Evolutionary conservation across 2,329 filamentous ascomycete genomes (phyloP).

Genomic region (Elsinoe australis): DNA sequence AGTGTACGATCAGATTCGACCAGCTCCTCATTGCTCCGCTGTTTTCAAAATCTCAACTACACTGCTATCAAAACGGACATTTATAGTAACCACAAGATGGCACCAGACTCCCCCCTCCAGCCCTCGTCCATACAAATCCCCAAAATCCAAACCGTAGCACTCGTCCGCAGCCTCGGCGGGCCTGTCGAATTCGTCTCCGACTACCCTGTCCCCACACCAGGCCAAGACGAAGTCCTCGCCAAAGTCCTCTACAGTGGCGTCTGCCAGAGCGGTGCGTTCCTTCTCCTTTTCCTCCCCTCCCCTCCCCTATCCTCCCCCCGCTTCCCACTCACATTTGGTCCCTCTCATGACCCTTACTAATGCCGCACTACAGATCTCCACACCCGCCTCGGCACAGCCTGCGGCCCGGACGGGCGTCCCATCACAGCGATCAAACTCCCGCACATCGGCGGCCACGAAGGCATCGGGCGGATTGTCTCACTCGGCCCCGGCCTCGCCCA

Average conservation of each 20-base stretch:
- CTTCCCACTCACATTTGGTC: no score
- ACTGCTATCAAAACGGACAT: no score
- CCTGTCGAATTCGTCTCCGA: slow-evolving; percentile 35
- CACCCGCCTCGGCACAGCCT: slow-evolving; percentile 29
- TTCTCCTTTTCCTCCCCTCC: neutral
- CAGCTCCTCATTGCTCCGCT: no score
- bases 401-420: slow-evolving; percentile 34
- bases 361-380: slow-evolving; percentile 25
- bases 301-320: no score
- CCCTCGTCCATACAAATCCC: slow-evolving; percentile 16
- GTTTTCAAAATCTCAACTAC: no score
- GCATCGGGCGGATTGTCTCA: slow-evolving; percentile 36
- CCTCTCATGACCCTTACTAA: slow-evolving; percentile 18
- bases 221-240: slow-evolving; percentile 38
- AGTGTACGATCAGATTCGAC: no score
- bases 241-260: slow-evolving; percentile 41
- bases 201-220: slow-evolving; percentile 37
- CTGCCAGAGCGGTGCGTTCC: slow-evolving; percentile 37
- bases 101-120: neutral
- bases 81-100: no score
- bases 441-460: slow-evolving; percentile 42
- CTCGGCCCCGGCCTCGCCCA: slow-evolving; percentile 33
- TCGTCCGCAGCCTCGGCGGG: slow-evolving; percentile 36
- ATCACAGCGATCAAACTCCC: slow-evolving; percentile 41
- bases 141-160: slow-evolving; percentile 34